Conservation (phyloP, 768 basidiomycete species). For the Auricularia heimuer region DNA sequence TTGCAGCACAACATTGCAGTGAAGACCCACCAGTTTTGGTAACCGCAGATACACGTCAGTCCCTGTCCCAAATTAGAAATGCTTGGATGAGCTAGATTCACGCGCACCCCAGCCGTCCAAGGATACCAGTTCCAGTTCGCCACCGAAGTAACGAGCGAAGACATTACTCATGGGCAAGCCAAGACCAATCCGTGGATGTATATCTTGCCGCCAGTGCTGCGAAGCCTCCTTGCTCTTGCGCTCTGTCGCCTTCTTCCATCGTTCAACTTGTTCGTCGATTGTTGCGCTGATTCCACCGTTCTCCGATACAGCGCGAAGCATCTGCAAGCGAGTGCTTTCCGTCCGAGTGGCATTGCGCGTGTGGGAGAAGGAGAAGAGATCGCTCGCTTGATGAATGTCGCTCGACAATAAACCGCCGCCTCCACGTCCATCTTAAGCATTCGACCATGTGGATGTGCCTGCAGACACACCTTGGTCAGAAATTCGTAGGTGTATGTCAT, state of each 20-base stretch:
- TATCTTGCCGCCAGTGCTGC: slow-evolving; percentile 25
- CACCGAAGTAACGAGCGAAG: slow-evolving; percentile 80
- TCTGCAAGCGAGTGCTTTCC: slow-evolving; percentile 55
- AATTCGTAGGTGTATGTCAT: slow-evolving; percentile 72
- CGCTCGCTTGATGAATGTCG: slow-evolving; percentile 52
- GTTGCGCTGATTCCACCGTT: slow-evolving; percentile 62
- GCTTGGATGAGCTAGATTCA: no score
- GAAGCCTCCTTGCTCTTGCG: slow-evolving; percentile 12
- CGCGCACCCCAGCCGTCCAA: slow-evolving; percentile 59
- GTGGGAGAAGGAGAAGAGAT: slow-evolving; percentile 87
- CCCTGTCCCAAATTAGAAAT: slow-evolving; percentile 16
- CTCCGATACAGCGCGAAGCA: slow-evolving; percentile 48
- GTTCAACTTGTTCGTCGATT: slow-evolving; percentile 64
- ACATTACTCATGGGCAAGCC: slow-evolving; percentile 87
- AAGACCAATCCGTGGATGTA: slow-evolving; percentile 63
- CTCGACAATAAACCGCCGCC: slow-evolving; percentile 14
- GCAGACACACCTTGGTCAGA: slow-evolving; percentile 68
- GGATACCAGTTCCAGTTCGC: slow-evolving; percentile 66
- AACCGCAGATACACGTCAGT: slow-evolving; percentile 76
- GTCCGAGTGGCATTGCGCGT: slow-evolving; percentile 63
- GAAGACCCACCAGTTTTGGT: slow-evolving; percentile 58
- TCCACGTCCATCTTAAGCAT: not conserved
- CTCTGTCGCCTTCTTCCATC: slow-evolving; percentile 30
- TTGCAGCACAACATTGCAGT: no score
- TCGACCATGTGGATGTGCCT: not conserved